Evolutionary conservation across 768 basidiomycete genomes (phyloP).

Genomic region (Porphyrellus cyaneotinctus): DNA sequence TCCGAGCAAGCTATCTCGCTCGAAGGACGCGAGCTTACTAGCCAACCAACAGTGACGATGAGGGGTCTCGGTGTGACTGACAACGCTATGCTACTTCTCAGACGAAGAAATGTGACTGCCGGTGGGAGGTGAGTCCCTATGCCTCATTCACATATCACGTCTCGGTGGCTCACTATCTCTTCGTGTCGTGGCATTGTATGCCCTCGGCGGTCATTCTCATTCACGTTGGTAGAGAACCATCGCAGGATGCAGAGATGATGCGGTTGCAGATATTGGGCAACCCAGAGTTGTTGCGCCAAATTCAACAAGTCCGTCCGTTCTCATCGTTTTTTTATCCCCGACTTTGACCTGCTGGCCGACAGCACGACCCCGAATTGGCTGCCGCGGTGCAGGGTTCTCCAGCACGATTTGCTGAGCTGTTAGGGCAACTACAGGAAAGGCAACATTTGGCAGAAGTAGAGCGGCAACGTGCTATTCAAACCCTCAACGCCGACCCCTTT

Average conservation of each 20-base stretch:
- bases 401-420: slow-evolving; percentile 67
- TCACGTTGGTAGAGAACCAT: slow-evolving; percentile 46
- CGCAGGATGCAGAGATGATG: slow-evolving; percentile 88
- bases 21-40: slow-evolving; percentile 64
- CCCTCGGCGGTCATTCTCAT: not conserved
- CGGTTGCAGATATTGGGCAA: slow-evolving; percentile 83
- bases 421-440: slow-evolving; percentile 57
- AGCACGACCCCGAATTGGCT: slow-evolving; percentile 83
- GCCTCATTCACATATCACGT: not conserved
- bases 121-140: slow-evolving; percentile 37
- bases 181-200: not conserved
- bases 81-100: slow-evolving; percentile 62
- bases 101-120: slow-evolving; percentile 50
- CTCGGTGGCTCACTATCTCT: not conserved
- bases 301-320: slow-evolving; percentile 50
- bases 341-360: not conserved
- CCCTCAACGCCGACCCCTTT: slow-evolving; percentile 83
- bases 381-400: slow-evolving; percentile 66
- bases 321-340: not conserved
- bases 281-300: slow-evolving; percentile 69
- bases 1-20: slow-evolving; percentile 70
- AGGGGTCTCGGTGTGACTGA: slow-evolving; percentile 55
- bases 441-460: slow-evolving; percentile 51
- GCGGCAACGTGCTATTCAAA: slow-evolving; percentile 57
- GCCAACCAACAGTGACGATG: slow-evolving; percentile 65